Percentiles rank a stretch among this genome's conserved stretches.
Conservation (phyloP, 2,329 filamentous ascomycete species). For the Arthrobotrys pseudoclavata region DNA sequence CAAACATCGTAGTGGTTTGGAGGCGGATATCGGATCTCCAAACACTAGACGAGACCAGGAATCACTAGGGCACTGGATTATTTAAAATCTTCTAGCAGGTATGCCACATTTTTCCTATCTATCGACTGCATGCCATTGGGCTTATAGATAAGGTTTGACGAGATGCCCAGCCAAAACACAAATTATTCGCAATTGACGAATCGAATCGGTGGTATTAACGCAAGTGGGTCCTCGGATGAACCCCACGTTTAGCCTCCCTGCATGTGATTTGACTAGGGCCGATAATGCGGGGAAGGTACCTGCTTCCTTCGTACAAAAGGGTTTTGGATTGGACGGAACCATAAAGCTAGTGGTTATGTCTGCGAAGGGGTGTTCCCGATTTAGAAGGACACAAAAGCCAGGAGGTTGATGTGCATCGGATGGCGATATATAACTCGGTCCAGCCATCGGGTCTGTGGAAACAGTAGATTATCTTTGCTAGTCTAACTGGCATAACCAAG, state of each 20-base stretch:
- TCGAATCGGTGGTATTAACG: conserved; percentile 7
- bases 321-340: not conserved
- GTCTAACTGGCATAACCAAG: not conserved
- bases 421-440: conserved; percentile 10
- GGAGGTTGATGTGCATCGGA: conserved; percentile 18
- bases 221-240: conserved; percentile 49
- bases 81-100: too few species aligned
- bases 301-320: not conserved
- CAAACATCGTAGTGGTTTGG: too few species aligned
- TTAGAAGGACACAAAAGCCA: conserved; percentile 29
- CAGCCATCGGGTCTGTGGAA: not conserved
- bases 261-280: conserved; percentile 36
- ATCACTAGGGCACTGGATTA: too few species aligned
- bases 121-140: too few species aligned
- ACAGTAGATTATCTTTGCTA: not conserved
- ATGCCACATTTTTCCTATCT: too few species aligned
- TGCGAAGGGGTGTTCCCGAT: conserved; percentile 37
- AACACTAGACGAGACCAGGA: too few species aligned
- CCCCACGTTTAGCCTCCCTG: conserved; percentile 32
- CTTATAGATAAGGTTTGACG: too few species aligned
- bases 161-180: too few species aligned
- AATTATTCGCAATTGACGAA: too few species aligned
- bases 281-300: conserved; percentile 42
- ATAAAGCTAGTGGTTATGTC: conserved; percentile 5
- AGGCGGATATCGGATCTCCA: too few species aligned